phyloP scores from a whole-genome alignment of 495 filamentous ascomycete species.

The Trichoderma orchidacearum region DNA sequence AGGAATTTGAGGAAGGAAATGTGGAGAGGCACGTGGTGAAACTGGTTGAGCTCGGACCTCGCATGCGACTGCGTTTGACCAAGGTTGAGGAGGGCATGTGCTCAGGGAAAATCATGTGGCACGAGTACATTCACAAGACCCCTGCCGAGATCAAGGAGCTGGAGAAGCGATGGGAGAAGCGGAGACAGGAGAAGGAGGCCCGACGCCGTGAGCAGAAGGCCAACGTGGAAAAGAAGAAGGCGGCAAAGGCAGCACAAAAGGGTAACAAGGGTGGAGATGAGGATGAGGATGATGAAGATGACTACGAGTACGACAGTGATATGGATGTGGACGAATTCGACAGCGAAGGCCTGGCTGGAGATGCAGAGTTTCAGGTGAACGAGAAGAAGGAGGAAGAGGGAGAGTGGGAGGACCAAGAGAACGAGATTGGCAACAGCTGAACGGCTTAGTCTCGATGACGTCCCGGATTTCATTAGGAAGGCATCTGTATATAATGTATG shows the following conservation, averaged over 20 bases:
- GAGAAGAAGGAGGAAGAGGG: constrained; percentile 37
- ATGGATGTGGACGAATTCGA: constrained; percentile 42
- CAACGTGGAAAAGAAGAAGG: constrained; percentile 76
- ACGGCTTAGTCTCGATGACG: background rate
- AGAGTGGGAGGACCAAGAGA: constrained; percentile 39
- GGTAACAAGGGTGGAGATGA: constrained; percentile 42
- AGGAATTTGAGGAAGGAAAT: constrained; percentile 19
- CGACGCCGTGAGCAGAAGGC: constrained; percentile 69
- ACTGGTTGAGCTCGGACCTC: constrained; percentile 79
- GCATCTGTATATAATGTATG: background rate
- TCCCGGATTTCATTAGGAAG: background rate
- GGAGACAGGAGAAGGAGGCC: constrained; percentile 66
- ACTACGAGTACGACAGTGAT: constrained; percentile 35
- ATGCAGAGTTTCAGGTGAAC: constrained; percentile 45
- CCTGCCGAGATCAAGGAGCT: constrained; percentile 59
- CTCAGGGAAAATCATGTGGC: constrained; percentile 90
- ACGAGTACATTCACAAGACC: constrained; percentile 80
- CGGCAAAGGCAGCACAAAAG: constrained; percentile 28
- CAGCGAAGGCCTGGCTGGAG: constrained; percentile 38
- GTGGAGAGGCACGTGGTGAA: constrained; percentile 80
- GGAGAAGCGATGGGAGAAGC: constrained; percentile 67
- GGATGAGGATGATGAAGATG: constrained; percentile 45
- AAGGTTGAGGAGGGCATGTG: constrained; percentile 96
- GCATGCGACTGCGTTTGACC: constrained; percentile 76
- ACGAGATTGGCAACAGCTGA: constrained; percentile 19